Evolutionary conservation across 768 basidiomycete species (phyloP), one percentile per base, ranked within the genome.

Genomic region (Tulasnella sp.): DNA sequence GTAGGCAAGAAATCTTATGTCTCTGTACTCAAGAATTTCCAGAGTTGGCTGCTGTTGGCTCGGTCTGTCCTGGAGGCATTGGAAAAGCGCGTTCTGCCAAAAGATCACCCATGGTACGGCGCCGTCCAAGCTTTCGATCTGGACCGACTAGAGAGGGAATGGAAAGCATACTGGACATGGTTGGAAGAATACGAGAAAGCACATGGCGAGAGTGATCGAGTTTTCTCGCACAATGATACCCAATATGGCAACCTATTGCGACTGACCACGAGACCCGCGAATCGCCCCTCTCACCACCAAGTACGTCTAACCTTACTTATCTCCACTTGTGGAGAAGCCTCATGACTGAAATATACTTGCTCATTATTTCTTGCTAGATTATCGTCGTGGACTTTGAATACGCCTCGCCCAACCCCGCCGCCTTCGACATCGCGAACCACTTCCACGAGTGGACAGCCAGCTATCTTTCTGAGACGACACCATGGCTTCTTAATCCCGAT

Each of bases 351-450:
- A 11, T 20, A 12, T 50, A 73, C 42, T 73, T 44, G 31, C 18
- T 73, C 42, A 37, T 41, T n/a, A 73, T 44, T 73, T 74, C 82
- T 84, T 75, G 86, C 80, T 54, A 97, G 94, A 92, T 97, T 82
- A 94, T 97, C 85, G 94, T 97, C 48, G 96, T 98, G 82, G 98
- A 99, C 87, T 99, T 98, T 85, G 98, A 99, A 87, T 99, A 99
- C 85, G 96, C 97, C 20, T 90, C 93, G 0, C 93, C 94, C 6
- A 99, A 98, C 84, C 93, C 97, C 37, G 92, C 96, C 3, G 94
- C 95, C 4, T 98, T 92, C 86, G 98, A 99, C 85, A 96, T 99
- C 83, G 97, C 94, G 80, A 97, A 97, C 86, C 96, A 97, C 86
- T 98, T 97, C 87, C 93, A 95, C 84, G 98, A 99, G 86, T 99